These are phyloP conservation scores for Kondoa subrosea DNA, from an alignment of 768 basidiomycete genomes.

Conservation along the genomic window DNA sequence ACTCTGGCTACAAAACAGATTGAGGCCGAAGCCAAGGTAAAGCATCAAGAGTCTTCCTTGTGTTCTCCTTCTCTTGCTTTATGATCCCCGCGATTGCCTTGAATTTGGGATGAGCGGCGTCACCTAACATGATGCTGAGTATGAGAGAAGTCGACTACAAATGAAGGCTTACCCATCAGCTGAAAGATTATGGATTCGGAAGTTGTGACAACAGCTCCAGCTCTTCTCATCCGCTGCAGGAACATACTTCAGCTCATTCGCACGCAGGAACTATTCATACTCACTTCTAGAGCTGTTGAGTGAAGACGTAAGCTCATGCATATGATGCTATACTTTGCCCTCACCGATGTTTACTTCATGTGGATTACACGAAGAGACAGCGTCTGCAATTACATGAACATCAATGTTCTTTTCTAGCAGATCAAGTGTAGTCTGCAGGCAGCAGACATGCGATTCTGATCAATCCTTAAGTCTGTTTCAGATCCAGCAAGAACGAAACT, in stretches of 20 bases:
- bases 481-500: constrained; percentile 30
- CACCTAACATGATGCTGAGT: constrained; percentile 35
- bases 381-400: constrained; percentile 64
- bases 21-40: background rate
- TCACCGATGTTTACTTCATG: constrained; percentile 58
- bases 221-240: constrained; percentile 29
- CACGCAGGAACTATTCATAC: background rate
- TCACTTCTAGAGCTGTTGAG: background rate
- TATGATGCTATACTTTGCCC: background rate
- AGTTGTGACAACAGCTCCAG: constrained; percentile 57
- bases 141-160: background rate
- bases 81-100: constrained; percentile 53
- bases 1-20: background rate
- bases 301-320: constrained; percentile 33
- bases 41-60: constrained; percentile 28
- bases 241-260: background rate
- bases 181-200: constrained; percentile 69
- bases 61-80: constrained; percentile 59
- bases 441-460: constrained; percentile 65
- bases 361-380: constrained; percentile 61
- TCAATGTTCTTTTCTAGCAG: constrained; percentile 40
- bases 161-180: constrained; percentile 41
- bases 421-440: constrained; percentile 64
- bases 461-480: background rate
- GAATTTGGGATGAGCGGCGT: constrained; percentile 50